Evolutionary conservation across 768 basidiomycete species (phyloP), one percentile per base, ranked within the genome.

Genomic region (Lentinula sp.): DNA sequence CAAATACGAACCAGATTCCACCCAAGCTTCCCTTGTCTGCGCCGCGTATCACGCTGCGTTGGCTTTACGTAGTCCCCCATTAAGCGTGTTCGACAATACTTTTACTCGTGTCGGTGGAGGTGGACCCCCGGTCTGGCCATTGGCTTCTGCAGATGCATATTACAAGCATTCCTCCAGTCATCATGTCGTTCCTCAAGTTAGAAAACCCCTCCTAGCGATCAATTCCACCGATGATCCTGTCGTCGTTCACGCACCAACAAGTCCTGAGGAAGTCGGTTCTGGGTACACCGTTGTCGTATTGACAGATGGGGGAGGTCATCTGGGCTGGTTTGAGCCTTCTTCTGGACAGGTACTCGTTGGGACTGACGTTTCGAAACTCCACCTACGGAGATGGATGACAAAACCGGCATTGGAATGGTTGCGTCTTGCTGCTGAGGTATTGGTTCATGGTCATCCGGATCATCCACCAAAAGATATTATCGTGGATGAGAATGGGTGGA

Each of bases 171-270:
- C 77, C 3, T 76, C 80, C 6, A 78, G 76, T 63, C 76, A 81
- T 68, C 64, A 77, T 32, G 68, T 77, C 39, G 69, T 84, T 21
- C 68, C 67, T 39, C 64, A 71, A 53, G 71, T 86, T 56, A 71
- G 72, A 35, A 76, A 84, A 48, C 85, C 85, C 9, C 76, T 82
- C 63, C 73, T 87, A 7, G 76, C 77, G 8, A 67, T 85, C 58
- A 80, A 80, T 58, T 73, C 84, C 5, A 71, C 72, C 10, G 80
- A 84, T 65, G 83, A 84, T 67, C 84, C 84, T 4, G 75, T 84
- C 60, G 76, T 82, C 45, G 70, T 69, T 51, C 71, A 76, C 23
- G 65, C 66, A 2, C 69, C 69, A 39, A 43, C 61, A 2, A 60
- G 39, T 42, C 35, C 61, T 1, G 35, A 50, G 18, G 59, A 57